Conservation (phyloP, 2,329 filamentous ascomycete species). For the Cylindrodendrum hubeiense region DNA sequence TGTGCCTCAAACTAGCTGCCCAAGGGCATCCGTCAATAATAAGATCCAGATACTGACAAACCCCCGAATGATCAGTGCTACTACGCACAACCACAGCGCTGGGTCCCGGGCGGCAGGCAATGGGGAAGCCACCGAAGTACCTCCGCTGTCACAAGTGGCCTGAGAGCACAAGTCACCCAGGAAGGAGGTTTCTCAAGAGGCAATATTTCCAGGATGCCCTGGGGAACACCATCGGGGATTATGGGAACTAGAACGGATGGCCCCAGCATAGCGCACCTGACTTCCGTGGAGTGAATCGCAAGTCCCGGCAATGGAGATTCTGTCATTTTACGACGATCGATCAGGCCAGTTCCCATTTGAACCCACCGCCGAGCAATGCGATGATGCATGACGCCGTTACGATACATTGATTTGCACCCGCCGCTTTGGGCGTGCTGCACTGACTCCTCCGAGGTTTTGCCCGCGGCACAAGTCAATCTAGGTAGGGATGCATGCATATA, state of each 20-base stretch:
- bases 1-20: conserved; percentile 37
- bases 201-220: neutral
- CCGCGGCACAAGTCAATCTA: too few relatives aligned
- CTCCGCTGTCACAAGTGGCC: conserved; percentile 17
- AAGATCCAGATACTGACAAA: conserved; percentile 23
- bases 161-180: conserved; percentile 1
- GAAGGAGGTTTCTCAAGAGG: neutral
- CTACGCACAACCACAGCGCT: conserved; percentile 21
- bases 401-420: conserved; percentile 5
- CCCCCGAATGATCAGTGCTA: conserved; percentile 25
- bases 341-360: neutral
- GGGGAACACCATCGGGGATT: neutral
- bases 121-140: conserved; percentile 24
- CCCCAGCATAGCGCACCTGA: neutral
- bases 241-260: neutral
- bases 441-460: neutral
- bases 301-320: neutral
- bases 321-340: neutral
- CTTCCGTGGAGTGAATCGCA: neutral
- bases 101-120: conserved; percentile 19
- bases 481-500: neutral
- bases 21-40: conserved; percentile 28
- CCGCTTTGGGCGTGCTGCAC: neutral
- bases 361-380: neutral
- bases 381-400: neutral